Base-by-base conservation (phyloP, 169 alveolate genomes). In the Plasmodium vivax region DNA sequence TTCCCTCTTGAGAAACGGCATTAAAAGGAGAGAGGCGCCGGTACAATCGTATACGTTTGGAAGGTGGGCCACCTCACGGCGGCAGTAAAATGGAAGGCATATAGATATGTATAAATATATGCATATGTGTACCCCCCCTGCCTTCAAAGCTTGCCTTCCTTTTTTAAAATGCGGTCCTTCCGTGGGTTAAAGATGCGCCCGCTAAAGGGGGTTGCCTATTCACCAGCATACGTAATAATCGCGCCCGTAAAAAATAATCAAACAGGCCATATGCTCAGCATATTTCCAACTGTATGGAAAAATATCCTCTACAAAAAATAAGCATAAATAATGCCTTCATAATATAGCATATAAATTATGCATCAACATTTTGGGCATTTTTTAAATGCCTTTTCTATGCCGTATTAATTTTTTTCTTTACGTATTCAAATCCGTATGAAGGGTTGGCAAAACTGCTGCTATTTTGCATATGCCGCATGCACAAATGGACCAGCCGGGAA, bases 401-500 rank as follows among this genome's bases (percentile, higher is more conserved):
- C 14, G 23, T 4, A 1, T 6, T 10, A 82, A 14, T 19, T 74
- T 12, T 72, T n/a, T 47, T 12, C 43, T 0, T 36, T 12, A 62
- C 30, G 41, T 23, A 36, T 23, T 23, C 27, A 23, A 23, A 23
- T 23, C 27, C 27, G 27, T 23, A 23, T 23, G 27, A 23, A 23
- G 27, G 27, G 27, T 23, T 23, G 27, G 27, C 27, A 23, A 23
- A 23, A 23, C 27, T 0, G 27, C 27, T 23, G 0, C 27, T 23
- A 23, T 23, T 23, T 23, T 23, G 27, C 27, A 0, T 23, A 23
- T 23, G 27, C 27, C 27, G 27, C 27, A 23, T 0, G 27, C 27
- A 23, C 27, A 23, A 12, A 32, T 97, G 98, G 98, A 97, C 98
- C 95, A 96, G 96, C 97, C 98, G 99, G 99, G 99, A 97, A 97